Percentiles rank a stretch among this genome's conserved stretches.
phyloP scores from a whole-genome alignment of 108 stramenopile species.

The Schizochytrium sp. region DNA sequence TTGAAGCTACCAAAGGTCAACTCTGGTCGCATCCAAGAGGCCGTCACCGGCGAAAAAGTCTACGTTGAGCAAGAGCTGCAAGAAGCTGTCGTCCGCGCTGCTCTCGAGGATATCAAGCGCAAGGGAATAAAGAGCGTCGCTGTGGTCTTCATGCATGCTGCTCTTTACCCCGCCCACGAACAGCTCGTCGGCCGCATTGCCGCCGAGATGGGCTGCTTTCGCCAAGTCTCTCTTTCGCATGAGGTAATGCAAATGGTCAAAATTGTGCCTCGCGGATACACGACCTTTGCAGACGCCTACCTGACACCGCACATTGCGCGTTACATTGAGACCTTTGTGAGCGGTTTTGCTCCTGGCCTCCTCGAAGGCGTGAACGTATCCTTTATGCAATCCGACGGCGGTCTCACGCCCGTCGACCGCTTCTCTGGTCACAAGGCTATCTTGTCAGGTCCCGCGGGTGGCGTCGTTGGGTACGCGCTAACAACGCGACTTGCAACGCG shows the following conservation, averaged over 20 bases:
- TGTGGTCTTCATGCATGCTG: slow-evolving; percentile 73
- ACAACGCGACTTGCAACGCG: slow-evolving; percentile 56
- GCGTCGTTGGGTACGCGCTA: slow-evolving; percentile 95
- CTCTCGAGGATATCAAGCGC: slow-evolving; percentile 58
- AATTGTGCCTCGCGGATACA: slow-evolving; percentile 79
- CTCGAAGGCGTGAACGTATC: slow-evolving; percentile 59
- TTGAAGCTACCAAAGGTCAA: not conserved
- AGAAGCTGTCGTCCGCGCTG: slow-evolving; percentile 47
- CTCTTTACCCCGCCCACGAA: slow-evolving; percentile 76
- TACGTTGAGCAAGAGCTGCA: slow-evolving; percentile 48
- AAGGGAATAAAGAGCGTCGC: slow-evolving; percentile 72
- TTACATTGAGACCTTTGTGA: slow-evolving; percentile 69
- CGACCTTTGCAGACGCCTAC: slow-evolving; percentile 89
- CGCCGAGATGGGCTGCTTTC: slow-evolving; percentile 65
- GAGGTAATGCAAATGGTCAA: slow-evolving; percentile 91
- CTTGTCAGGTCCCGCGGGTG: slow-evolving; percentile 74
- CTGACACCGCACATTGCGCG: slow-evolving; percentile 81
- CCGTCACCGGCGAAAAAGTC: slow-evolving; percentile 69
- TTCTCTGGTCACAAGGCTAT: slow-evolving; percentile 95
- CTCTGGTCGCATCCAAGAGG: slow-evolving; percentile 30
- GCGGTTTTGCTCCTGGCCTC: slow-evolving; percentile 77
- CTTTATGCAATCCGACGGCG: slow-evolving; percentile 98
- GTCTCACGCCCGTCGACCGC: slow-evolving; percentile 75
- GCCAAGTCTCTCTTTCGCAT: slow-evolving; percentile 71
- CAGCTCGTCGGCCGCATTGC: slow-evolving; percentile 64